Evolutionary conservation across 2,329 filamentous ascomycete species (phyloP).

Genomic region (Monilinia polystroma): DNA sequence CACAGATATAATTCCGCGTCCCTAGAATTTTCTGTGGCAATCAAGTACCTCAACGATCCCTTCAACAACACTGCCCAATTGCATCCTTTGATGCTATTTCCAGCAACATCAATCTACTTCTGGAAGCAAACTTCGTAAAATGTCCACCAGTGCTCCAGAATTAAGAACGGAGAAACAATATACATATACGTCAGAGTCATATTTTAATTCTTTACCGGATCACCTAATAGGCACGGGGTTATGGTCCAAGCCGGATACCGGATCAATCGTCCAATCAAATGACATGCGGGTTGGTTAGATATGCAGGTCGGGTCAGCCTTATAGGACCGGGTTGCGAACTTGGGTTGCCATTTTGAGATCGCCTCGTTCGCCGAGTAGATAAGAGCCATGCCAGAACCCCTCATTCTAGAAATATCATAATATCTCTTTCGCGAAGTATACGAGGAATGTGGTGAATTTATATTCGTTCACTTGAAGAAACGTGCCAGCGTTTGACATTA

Average conservation of each 20-base stretch:
- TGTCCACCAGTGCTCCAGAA: neutral
- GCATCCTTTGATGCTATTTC: neutral
- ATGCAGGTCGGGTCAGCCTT: constrained; percentile 23
- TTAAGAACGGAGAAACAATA: neutral
- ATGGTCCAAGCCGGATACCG: constrained; percentile 7
- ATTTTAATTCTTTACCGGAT: neutral
- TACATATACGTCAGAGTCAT: constrained; percentile 1
- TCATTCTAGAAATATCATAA: constrained; percentile 1
- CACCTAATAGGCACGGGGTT: constrained; percentile 1
- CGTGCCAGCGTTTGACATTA: neutral
- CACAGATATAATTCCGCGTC: neutral
- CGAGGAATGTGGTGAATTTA: constrained; percentile 4
- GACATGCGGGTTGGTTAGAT: neutral
- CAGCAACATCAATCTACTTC: neutral
- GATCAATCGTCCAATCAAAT: constrained; percentile 12
- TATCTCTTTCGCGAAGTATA: neutral
- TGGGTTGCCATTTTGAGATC: constrained; percentile 13
- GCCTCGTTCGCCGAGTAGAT: constrained; percentile 18
- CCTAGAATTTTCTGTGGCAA: neutral
- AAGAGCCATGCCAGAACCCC: constrained; percentile 14
- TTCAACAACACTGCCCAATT: neutral
- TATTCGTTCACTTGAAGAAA: neutral
- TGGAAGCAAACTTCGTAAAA: neutral
- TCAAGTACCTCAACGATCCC: neutral
- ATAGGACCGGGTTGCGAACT: constrained; percentile 4